A percentile compares a stretch with the other conserved stretches of the same genome.
phyloP scores from a whole-genome alignment of 108 stramenopile species.

The Pseudonitzschia multiseries region DNA sequence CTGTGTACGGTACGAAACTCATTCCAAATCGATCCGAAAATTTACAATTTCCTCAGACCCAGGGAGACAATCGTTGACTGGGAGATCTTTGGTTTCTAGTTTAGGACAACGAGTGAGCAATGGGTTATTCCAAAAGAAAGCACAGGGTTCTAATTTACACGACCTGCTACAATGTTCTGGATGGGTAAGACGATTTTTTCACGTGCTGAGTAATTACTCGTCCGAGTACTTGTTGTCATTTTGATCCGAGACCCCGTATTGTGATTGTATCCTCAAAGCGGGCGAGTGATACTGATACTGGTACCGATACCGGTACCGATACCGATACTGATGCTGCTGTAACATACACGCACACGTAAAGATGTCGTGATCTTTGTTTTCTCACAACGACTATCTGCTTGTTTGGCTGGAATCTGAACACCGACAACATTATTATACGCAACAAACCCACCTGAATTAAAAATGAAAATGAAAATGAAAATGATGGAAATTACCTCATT shows the following conservation, averaged over 20 bases:
- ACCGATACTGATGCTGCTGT: no score
- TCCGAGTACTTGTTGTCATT: not conserved
- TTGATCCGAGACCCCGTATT: not conserved
- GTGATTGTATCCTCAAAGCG: no score
- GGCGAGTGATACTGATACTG: no score
- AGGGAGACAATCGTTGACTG: not conserved
- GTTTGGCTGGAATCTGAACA: no score
- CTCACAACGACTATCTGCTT: no score
- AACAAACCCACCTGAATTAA: not conserved
- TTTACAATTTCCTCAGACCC: not conserved
- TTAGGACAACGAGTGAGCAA: not conserved
- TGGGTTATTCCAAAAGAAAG: not conserved
- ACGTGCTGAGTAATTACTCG: not conserved
- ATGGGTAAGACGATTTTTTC: slow-evolving; percentile 46
- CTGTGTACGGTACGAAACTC: not conserved
- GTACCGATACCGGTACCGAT: no score
- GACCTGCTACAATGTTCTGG: slow-evolving; percentile 66
- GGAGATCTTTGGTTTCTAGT: not conserved
- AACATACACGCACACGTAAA: no score
- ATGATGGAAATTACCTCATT: not conserved
- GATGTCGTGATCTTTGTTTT: no score
- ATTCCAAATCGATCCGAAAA: not conserved
- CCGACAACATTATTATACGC: not conserved
- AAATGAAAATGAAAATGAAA: not conserved
- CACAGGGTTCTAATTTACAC: slow-evolving; percentile 57